Percentiles rank a stretch among this genome's conserved stretches.
phyloP scores from a whole-genome alignment of 2,329 filamentous ascomycete species.

The Hypocreales sp. region DNA sequence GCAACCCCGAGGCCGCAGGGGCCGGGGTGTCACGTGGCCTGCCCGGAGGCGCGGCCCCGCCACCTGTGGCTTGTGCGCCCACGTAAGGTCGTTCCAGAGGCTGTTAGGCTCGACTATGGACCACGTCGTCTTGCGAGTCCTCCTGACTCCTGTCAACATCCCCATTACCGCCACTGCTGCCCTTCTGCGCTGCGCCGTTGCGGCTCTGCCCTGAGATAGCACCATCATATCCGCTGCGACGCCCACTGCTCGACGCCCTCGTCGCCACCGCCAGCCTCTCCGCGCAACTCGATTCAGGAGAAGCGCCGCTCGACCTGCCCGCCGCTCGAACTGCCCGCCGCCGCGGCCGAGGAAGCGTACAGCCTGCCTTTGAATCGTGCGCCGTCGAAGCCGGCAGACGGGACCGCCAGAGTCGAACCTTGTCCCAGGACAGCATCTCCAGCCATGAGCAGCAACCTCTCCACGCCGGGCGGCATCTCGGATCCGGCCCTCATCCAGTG shows the following conservation, averaged over 20 bases:
- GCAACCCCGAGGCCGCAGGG: not conserved
- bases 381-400: too few species aligned
- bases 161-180: too few species aligned
- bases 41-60: constrained; percentile 1
- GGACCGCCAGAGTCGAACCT: too few species aligned
- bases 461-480: constrained; percentile 42
- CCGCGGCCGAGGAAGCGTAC: not conserved
- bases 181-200: too few species aligned
- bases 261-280: too few species aligned
- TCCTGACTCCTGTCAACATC: too few species aligned
- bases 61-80: constrained; percentile 3
- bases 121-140: constrained; percentile 15
- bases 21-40: not conserved
- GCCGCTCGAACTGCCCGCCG: not conserved
- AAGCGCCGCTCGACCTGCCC: not conserved
- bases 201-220: too few species aligned
- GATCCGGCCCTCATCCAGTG: constrained; percentile 53
- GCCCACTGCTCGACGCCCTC: not conserved
- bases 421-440: too few species aligned
- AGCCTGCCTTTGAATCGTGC: not conserved
- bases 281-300: not conserved
- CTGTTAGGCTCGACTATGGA: constrained; percentile 1
- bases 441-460: constrained; percentile 21
- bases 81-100: not conserved
- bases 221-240: too few species aligned